Evolutionary conservation across 352 stramenopile species (phyloP), one percentile per base, ranked within the genome.

Genomic region (Globisporangium carolinianum): DNA sequence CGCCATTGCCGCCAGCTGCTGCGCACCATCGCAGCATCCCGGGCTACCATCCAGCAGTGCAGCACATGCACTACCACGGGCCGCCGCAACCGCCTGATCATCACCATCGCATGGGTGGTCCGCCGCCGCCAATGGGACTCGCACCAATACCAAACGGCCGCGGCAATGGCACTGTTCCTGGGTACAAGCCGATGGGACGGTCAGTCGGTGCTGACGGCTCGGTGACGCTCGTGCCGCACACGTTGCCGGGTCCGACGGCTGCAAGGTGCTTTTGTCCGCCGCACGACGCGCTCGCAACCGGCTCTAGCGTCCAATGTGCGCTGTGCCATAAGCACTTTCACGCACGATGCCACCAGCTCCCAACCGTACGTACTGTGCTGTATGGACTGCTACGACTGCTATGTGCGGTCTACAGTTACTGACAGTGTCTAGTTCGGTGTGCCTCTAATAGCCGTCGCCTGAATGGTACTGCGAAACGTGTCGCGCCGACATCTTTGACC

Each of bases 391-490:
- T 8, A 50, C 10, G n/a, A 6, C 9, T 17, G 7, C 9, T 14
- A 45, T 37, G 5, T 58, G 41, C 49, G 9, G 15, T 37, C 38
- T 4, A 47, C 39, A 47, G 15, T 17, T 35, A 32, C 15, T 55
- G 11, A 62, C 36, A 55, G 32, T 49, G 39, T 32, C 58, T 47
- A 11, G 12, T 35, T 36, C 36, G 6, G n/a, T 41, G 17, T 11
- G 5, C 53, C 49, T 24, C 24, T 24, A 39, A 50, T 24, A 84
- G 69, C 43, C 66, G 39, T 61, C 36, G 42, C 67, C 73, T 45
- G 76, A 89, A 18, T 94, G 82, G 82, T 77, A 85, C 50, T 94
- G 84, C 47, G 84, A 94, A 53, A 50, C 55, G 7, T 94, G 84
- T 63, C 84, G 84, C 37, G 63, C 78, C 6, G 72, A 79, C 49